Evolutionary conservation across 192 early-diverging fungal species (phyloP).

Genomic region (Jimgerdemannia flammicorona): DNA sequence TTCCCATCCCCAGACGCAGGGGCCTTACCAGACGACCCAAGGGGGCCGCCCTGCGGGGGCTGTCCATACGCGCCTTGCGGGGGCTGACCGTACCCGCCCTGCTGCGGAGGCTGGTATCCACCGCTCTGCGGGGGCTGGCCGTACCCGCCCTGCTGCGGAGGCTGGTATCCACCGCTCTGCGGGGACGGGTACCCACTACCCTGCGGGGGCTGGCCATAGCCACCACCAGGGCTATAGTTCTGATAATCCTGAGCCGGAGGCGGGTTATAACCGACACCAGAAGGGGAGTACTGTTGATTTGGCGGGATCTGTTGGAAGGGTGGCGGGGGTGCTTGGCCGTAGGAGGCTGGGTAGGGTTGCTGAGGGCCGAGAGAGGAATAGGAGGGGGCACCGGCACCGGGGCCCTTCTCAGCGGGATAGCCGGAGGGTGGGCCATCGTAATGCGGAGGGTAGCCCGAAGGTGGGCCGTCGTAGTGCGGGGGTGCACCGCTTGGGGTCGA

Average conservation of each 20-base stretch:
- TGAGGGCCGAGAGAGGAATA: conserved; percentile 21
- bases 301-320: conserved; percentile 21
- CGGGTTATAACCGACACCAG: background rate
- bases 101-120: background rate
- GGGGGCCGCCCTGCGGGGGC: background rate
- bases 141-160: too few species aligned
- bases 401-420: background rate
- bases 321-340: conserved; percentile 27
- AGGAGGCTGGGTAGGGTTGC: conserved; percentile 20
- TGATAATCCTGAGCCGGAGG: background rate
- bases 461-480: conserved; percentile 10
- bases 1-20: background rate
- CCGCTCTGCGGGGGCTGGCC: too few species aligned
- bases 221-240: background rate
- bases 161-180: background rate
- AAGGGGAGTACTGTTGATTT: background rate
- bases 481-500: background rate
- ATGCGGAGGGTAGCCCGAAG: conserved; percentile 9
- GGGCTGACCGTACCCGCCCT: conserved; percentile 2
- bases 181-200: too few species aligned
- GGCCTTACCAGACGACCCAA: background rate
- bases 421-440: conserved; percentile 7
- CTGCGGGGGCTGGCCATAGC: background rate
- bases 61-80: conserved; percentile 1
- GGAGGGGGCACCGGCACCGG: too few species aligned